These are phyloP conservation scores for Coemansia biformis DNA, from an alignment of 192 early-diverging fungal genomes.

Conservation along the genomic window DNA sequence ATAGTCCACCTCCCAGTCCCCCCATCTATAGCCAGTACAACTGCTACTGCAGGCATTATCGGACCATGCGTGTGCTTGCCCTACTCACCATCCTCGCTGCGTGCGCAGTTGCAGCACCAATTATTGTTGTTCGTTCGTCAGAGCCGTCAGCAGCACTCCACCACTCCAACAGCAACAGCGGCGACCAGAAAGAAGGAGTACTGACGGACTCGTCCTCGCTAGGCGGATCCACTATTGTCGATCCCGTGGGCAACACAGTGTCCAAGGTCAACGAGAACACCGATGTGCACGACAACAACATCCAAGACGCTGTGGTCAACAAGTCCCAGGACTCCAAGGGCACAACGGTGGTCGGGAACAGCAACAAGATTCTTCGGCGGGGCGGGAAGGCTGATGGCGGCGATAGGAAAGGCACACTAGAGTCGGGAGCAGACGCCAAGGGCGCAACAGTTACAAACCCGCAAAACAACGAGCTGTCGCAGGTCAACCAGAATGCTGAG, in stretches of 20 bases:
- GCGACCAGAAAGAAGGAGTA: conserved; percentile 13
- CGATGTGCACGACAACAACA: conserved; percentile 21
- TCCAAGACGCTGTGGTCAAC: conserved; percentile 14
- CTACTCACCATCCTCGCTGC: too few relatives aligned
- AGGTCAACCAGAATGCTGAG: conserved; percentile 16
- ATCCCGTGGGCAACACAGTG: conserved; percentile 11
- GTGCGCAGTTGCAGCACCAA: too few relatives aligned
- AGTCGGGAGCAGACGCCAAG: conserved; percentile 4
- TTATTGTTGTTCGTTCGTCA: too few relatives aligned
- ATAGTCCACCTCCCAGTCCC: too few relatives aligned
- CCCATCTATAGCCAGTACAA: too few relatives aligned
- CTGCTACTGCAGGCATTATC: too few relatives aligned
- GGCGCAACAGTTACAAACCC: conserved; percentile 18
- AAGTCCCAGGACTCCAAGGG: conserved; percentile 1
- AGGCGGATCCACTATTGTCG: conserved; percentile 9
- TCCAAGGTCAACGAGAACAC: conserved; percentile 9
- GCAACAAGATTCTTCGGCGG: conserved; percentile 9
- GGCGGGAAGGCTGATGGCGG: conserved; percentile 2
- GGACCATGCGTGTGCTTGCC: too few relatives aligned
- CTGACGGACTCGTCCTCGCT: conserved; percentile 9
- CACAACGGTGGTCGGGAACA: conserved; percentile 12
- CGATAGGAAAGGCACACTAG: conserved; percentile 9
- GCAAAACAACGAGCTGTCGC: conserved; percentile 9
- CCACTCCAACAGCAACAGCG: conserved; percentile 18
- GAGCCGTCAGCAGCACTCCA: conserved; percentile 8